phyloP scores from a whole-genome alignment of 2,329 filamentous ascomycete species.

The Beauveria medogensis region DNA sequence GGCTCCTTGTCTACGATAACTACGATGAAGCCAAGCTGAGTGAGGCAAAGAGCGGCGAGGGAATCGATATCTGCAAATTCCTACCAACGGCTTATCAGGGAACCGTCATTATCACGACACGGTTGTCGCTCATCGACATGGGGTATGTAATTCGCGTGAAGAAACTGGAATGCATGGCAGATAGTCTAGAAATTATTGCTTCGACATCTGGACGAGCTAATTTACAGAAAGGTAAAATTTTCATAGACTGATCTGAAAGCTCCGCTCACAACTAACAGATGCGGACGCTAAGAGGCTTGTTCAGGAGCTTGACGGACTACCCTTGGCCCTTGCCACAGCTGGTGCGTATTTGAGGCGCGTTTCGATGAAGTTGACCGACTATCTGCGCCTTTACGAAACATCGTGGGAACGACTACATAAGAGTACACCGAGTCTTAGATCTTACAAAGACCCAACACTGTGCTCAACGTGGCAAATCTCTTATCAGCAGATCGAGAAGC shows the following conservation, averaged over 20 bases:
- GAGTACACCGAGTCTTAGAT: too few relatives aligned
- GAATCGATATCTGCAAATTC: slow-evolving; percentile 22
- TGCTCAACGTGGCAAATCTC: too few relatives aligned
- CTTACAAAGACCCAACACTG: too few relatives aligned
- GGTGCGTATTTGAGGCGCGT: background rate
- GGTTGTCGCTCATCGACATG: slow-evolving; percentile 24
- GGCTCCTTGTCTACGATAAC: slow-evolving; percentile 34
- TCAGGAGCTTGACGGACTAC: slow-evolving; percentile 2
- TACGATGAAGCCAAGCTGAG: slow-evolving; percentile 22
- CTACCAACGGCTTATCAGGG: slow-evolving; percentile 29
- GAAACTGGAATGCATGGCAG: slow-evolving; percentile 23
- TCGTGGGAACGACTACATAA: too few relatives aligned
- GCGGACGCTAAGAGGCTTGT: background rate
- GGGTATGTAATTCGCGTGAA: slow-evolving; percentile 24
- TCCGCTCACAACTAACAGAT: background rate
- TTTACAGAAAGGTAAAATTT: slow-evolving; percentile 16
- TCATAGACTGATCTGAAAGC: background rate
- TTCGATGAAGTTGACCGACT: slow-evolving; percentile 20
- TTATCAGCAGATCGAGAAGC: slow-evolving; percentile 9
- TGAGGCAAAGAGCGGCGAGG: slow-evolving; percentile 12
- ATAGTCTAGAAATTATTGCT: slow-evolving; percentile 22
- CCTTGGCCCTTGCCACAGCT: background rate
- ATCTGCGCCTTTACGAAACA: too few relatives aligned
- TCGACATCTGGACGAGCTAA: slow-evolving; percentile 24
- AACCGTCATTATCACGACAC: slow-evolving; percentile 33